Base-by-base conservation (phyloP, 352 stramenopile genomes). In the Blastocystis sp. region DNA sequence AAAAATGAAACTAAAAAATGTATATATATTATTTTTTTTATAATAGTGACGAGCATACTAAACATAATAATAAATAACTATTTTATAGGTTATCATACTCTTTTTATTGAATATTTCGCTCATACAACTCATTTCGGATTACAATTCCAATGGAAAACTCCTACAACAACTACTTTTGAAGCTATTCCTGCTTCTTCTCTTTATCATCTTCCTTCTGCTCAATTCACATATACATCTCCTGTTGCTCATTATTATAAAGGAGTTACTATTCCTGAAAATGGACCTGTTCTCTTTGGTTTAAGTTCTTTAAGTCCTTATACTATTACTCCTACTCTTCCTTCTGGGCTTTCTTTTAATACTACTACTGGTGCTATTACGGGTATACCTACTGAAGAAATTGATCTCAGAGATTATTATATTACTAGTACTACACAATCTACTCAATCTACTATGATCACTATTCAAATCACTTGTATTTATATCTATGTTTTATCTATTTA, bases 51-150 rank as follows among this genome's bases (percentile, higher is more conserved):
- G n/a, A n/a, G n/a, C n/a, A n/a, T n/a, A n/a, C n/a, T n/a, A n/a
- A n/a, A n/a, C n/a, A n/a, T n/a, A n/a, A n/a, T n/a, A n/a, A n/a
- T n/a, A n/a, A n/a, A n/a, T n/a, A n/a, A n/a, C n/a, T n/a, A n/a
- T n/a, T n/a, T n/a, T 27, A 18, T 52, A 16, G 52, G 52, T 30
- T 62, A 52, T 42, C 54, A 62, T 34, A 54, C 48, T 31, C 54
- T 62, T 42, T 42, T 39, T 28, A 28, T 62, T 5, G 52, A 62
- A 28, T 62, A 62, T 28, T 42, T 54, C 27, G 39, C 48, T 25
- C 30, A 27, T 16, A n/a, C 7, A 19, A 36, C 11, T 16, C 39
- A 19, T 18, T 54, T 54, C 39, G 52, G 52, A 24, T 54, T 62
- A 18, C 33, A 30, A 19, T 62, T 62, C 37, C 39, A 57, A 39